Conservation (phyloP, 2,329 filamentous ascomycete genomes). For the Cercospora brassicicola region DNA sequence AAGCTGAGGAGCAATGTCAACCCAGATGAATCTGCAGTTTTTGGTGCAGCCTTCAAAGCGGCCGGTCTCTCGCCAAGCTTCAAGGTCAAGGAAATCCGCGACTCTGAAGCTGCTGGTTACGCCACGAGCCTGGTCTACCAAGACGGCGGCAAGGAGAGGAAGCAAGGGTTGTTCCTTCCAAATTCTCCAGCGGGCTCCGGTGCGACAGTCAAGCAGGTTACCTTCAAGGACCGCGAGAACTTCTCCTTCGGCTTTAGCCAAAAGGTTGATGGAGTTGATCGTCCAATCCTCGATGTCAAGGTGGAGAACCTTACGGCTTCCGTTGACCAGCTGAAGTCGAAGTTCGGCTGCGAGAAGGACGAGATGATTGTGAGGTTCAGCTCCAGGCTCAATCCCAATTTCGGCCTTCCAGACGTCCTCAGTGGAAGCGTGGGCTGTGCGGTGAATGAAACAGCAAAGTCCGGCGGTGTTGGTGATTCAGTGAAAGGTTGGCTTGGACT, state of each 20-base stretch:
- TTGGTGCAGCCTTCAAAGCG: constrained; percentile 91
- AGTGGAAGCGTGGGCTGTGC: constrained; percentile 83
- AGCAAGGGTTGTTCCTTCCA: constrained; percentile 80
- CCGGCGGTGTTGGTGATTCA: constrained; percentile 82
- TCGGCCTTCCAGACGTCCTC: constrained; percentile 77
- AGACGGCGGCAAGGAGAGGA: constrained; percentile 62
- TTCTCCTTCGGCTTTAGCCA: constrained; percentile 80
- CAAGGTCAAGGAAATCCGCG: constrained; percentile 93
- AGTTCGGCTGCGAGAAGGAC: constrained; percentile 71
- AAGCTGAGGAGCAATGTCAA: constrained; percentile 95
- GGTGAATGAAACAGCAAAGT: constrained; percentile 67
- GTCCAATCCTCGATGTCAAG: constrained; percentile 63
- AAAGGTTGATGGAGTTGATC: constrained; percentile 59
- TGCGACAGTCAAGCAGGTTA: constrained; percentile 72
- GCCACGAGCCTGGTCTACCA: constrained; percentile 74
- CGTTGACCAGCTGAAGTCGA: constrained; percentile 73
- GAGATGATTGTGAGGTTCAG: constrained; percentile 80
- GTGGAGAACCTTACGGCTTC: constrained; percentile 86
- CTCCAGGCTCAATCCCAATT: constrained; percentile 68
- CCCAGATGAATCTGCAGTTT: constrained; percentile 92
- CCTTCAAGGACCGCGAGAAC: constrained; percentile 78
- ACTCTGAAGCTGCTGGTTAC: constrained; percentile 74
- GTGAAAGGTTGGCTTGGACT: constrained; percentile 97
- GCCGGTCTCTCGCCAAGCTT: constrained; percentile 91
- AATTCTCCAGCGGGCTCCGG: constrained; percentile 66